phyloP scores from a whole-genome alignment of 768 basidiomycete genomes.

The Mycena capillaripes region DNA sequence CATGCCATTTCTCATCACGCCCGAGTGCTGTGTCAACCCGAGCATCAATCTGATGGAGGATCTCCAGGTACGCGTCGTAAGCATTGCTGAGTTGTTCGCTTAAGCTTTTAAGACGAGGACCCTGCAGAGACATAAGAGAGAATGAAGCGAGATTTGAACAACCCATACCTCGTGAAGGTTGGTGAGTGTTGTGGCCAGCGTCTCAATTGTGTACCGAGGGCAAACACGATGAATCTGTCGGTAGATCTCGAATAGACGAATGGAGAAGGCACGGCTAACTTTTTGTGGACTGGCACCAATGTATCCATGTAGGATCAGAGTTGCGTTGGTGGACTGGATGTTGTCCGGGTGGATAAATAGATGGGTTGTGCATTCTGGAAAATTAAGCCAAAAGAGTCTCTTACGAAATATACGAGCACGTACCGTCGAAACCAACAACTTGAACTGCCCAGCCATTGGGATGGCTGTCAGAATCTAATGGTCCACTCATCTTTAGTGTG shows the following conservation, averaged over 20 bases:
- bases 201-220: neutral
- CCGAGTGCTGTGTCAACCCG: neutral
- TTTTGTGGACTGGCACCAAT: neutral
- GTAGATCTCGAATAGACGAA: slow-evolving; percentile 6
- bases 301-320: neutral
- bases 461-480: no score
- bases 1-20: neutral
- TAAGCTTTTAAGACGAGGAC: neutral
- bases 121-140: no score
- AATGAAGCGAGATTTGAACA: no score
- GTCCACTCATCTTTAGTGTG: no score
- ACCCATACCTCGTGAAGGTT: neutral
- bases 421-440: no score
- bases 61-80: slow-evolving; percentile 14
- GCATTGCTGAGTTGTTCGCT: neutral
- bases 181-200: neutral
- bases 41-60: neutral
- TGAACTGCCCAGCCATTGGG: no score
- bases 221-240: slow-evolving; percentile 20
- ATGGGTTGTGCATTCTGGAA: no score
- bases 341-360: no score
- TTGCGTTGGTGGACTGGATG: no score
- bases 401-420: no score
- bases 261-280: neutral
- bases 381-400: no score